A percentile compares a stretch with the other conserved stretches of the same genome.
Evolutionary conservation across 2,329 filamentous ascomycete genomes (phyloP).

Genomic region (Parafenestella ontariensis): DNA sequence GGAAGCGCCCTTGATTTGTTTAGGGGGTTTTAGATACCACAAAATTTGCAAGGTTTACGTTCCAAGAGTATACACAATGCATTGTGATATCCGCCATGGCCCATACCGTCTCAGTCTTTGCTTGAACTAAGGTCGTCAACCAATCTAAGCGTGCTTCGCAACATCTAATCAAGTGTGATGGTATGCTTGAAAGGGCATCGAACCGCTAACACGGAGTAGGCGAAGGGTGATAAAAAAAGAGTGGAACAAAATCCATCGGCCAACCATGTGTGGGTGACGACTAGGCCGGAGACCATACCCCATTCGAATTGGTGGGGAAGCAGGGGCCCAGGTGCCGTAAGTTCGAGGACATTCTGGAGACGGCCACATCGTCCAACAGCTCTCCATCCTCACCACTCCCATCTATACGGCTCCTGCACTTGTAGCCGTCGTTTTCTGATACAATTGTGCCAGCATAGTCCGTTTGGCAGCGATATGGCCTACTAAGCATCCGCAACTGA

Average conservation of each 20-base stretch:
- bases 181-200: no score
- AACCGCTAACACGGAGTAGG: background rate
- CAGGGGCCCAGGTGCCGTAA: conserved; percentile 24
- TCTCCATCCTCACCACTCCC: conserved; percentile 4
- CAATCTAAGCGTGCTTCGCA: no score
- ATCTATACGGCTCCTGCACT: conserved; percentile 1
- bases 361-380: conserved; percentile 15
- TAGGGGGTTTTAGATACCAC: background rate
- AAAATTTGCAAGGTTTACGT: background rate
- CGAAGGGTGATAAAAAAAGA: background rate
- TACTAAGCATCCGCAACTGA: conserved; percentile 4
- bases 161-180: no score
- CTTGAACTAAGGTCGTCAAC: no score
- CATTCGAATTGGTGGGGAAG: conserved; percentile 10
- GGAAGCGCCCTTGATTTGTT: background rate
- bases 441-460: conserved; percentile 14
- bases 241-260: background rate
- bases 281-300: conserved; percentile 2
- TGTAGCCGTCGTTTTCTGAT: conserved; percentile 7
- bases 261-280: conserved; percentile 2
- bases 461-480: conserved; percentile 6
- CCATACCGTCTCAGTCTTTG: no score
- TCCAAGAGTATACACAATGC: background rate
- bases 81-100: background rate
- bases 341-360: conserved; percentile 27